Evolutionary conservation across 371 early-diverging fungal species (phyloP).

Genomic region (Dipsacomyces acuminosporus): DNA sequence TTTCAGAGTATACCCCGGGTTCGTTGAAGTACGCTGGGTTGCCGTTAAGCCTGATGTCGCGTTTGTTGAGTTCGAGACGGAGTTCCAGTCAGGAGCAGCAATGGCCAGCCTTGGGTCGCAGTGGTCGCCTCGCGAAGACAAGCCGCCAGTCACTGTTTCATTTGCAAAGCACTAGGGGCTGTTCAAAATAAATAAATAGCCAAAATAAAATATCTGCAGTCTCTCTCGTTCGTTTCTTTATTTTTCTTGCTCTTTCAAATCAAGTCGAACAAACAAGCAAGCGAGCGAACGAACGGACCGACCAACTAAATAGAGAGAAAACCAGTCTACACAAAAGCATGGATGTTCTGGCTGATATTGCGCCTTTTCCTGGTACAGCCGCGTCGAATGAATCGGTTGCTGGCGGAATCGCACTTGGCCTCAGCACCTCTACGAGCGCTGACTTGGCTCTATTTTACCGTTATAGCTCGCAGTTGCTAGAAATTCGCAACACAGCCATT

Average conservation of each 20-base stretch:
- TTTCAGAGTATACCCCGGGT: conserved; percentile 66
- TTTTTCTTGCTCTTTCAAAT: no score
- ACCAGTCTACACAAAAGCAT: no score
- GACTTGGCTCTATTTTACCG: conserved; percentile 23
- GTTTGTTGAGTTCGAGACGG: conserved; percentile 90
- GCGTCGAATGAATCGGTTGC: conserved; percentile 4
- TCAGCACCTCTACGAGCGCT: neutral
- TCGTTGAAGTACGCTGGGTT: conserved; percentile 88
- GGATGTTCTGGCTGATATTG: conserved; percentile 25
- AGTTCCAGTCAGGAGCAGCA: conserved; percentile 67
- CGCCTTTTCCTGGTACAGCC: conserved; percentile 17
- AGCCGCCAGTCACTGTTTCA: conserved; percentile 20
- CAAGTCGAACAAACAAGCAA: no score
- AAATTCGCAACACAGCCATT: conserved; percentile 17
- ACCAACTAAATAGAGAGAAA: no score
- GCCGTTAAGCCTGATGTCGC: conserved; percentile 83
- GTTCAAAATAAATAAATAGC: no score
- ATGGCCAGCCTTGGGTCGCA: conserved; percentile 19
- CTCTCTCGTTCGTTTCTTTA: no score
- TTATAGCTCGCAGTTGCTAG: conserved; percentile 18
- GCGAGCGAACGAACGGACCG: no score
- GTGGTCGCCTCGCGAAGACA: conserved; percentile 9
- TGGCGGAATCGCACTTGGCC: conserved; percentile 20
- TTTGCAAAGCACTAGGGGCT: conserved; percentile 37
- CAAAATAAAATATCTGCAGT: no score